Conservation (phyloP, 1,284 basidiomycete genomes). For the Ceratobasidium sp. region DNA sequence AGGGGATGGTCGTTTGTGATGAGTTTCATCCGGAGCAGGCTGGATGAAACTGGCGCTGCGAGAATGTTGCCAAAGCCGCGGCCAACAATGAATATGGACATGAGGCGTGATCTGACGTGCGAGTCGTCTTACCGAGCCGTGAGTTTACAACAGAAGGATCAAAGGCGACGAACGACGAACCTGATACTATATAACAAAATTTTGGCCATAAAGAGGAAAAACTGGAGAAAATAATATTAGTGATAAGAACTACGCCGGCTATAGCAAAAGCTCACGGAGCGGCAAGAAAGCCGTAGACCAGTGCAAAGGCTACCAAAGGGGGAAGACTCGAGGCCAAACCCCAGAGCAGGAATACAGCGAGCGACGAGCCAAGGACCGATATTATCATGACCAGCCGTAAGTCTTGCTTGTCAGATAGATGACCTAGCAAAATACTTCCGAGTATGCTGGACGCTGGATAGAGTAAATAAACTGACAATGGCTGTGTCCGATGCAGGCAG, state of each 20-base stretch:
- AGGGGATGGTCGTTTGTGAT: background rate
- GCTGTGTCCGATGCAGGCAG: too few relatives aligned
- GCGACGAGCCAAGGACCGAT: constrained; percentile 42
- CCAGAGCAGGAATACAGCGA: constrained; percentile 45
- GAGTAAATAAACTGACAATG: too few relatives aligned
- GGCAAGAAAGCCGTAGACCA: constrained; percentile 44
- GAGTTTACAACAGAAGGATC: too few relatives aligned
- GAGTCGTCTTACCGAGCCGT: too few relatives aligned
- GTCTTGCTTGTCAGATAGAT: constrained; percentile 43
- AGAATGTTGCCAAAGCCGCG: constrained; percentile 31
- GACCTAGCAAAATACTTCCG: constrained; percentile 43
- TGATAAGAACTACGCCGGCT: too few relatives aligned
- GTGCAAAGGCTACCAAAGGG: constrained; percentile 41
- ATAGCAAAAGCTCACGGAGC: constrained; percentile 40
- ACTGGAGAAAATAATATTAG: background rate
- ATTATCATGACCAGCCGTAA: constrained; percentile 42
- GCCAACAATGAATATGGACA: constrained; percentile 44
- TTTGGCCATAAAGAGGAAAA: constrained; percentile 46
- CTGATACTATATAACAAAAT: constrained; percentile 42
- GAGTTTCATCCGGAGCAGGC: constrained; percentile 2
- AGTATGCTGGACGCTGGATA: constrained; percentile 40
- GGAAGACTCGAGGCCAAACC: constrained; percentile 41
- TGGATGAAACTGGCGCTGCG: constrained; percentile 18
- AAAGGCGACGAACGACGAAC: constrained; percentile 37
- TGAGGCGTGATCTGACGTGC: constrained; percentile 39